Evolutionary conservation across 1,139 yeast genomes (phyloP), one percentile per base, ranked within the genome.

Genomic region (Suhomyces atakaporum): DNA sequence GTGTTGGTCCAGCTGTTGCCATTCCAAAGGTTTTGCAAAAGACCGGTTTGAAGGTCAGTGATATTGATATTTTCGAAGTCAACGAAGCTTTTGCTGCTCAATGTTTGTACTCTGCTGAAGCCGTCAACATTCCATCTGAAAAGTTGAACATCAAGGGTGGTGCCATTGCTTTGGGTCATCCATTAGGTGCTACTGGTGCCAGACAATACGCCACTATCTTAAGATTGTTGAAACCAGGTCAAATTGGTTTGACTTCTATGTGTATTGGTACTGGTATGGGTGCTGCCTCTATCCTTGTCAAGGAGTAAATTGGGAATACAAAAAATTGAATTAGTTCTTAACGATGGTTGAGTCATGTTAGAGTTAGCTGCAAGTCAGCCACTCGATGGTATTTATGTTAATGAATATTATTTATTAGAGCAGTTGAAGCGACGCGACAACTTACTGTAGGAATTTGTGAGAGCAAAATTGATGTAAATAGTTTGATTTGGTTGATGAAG

Each of bases 191-290:
- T 53, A 90, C 97, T 28, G 97, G 97, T 58, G 90, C 96, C 14
- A 82, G 97, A 66, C 97, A 89, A 68, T 75, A 87, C 42, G 90
- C 97, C 33, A 90, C 97, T 6, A 68, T 90, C 44, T 64, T 90
- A 56, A 76, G 92, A 56, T 90, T 88, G 65, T 75, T 90, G 56
- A 69, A 83, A 62, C 66, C 76, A 31, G 95, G 94, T 54, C 81
- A 88, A 68, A 68, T 88, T 47, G 97, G 97, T 51, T 81, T 90
- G 42, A 86, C 95, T 19, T 84, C 95, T 46, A 90, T 90, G 97
- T 90, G 97, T 71, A 83, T 90, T 51, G 97, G 97, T 58, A 88
- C 96, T 29, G 97, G 97, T 56, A 90, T 89, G 95, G 97, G 97
- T 53, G 97, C 97, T 36, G 97, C 97, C 38, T 84, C 94, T 19